Percentiles rank a stretch among this genome's conserved stretches.
Evolutionary conservation across 257 asterid species (phyloP).

Genomic region (Gentiana straminea): DNA sequence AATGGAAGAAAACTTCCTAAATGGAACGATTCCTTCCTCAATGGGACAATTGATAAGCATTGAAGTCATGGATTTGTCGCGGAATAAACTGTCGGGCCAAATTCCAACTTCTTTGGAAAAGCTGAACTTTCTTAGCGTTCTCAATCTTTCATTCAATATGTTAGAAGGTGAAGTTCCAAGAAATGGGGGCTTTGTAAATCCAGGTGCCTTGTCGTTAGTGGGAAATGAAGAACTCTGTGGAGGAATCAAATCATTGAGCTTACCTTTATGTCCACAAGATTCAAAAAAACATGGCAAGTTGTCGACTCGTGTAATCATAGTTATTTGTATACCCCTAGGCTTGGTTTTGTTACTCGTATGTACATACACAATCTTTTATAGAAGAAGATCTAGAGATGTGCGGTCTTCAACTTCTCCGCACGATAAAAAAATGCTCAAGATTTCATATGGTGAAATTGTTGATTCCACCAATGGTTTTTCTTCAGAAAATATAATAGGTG

Average conservation of each 20-base stretch:
- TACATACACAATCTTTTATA: too few relatives aligned
- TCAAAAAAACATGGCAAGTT: too few relatives aligned
- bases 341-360: too few relatives aligned
- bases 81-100: conserved; percentile 26
- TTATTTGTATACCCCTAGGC: too few relatives aligned
- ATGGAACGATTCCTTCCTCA: conserved; percentile 25
- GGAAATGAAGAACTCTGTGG: conserved; percentile 39
- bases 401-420: too few relatives aligned
- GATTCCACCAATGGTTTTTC: conserved; percentile 37
- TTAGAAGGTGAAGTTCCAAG: conserved; percentile 36
- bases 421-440: too few relatives aligned
- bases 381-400: too few relatives aligned
- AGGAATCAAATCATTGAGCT: conserved; percentile 22
- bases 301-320: too few relatives aligned
- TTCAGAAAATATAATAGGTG: conserved; percentile 24
- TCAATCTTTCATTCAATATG: conserved; percentile 36
- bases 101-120: conserved; percentile 21
- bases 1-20: conserved; percentile 23
- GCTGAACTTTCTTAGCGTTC: conserved; percentile 15
- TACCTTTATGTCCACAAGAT: conserved; percentile 20
- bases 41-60: conserved; percentile 19
- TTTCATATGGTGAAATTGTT: conserved; percentile 31
- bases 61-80: conserved; percentile 30
- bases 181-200: conserved; percentile 27
- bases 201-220: conserved; percentile 16